These are phyloP conservation scores for Phytopythium sindhum DNA, from an alignment of 352 stramenopile species.

Conservation along the genomic window DNA sequence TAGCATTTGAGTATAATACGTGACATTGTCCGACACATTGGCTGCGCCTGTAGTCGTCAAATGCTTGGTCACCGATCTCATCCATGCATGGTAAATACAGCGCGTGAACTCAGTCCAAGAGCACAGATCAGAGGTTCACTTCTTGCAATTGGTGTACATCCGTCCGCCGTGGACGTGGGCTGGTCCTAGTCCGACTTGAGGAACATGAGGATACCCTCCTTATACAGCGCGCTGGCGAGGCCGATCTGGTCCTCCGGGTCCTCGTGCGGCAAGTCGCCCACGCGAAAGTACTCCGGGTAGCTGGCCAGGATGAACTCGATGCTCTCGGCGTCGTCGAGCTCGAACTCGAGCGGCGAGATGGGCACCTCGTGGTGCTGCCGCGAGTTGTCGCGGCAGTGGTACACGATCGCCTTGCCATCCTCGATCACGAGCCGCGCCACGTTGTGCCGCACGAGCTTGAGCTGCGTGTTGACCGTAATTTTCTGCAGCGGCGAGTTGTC, in stretches of 20 bases:
- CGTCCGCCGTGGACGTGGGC: neutral
- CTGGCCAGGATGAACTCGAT: constrained; percentile 75
- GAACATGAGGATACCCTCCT: constrained; percentile 75
- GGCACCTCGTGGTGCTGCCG: constrained; percentile 69
- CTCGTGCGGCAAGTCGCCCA: constrained; percentile 73
- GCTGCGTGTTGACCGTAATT: constrained; percentile 75
- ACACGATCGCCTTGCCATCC: constrained; percentile 70
- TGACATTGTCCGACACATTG: neutral
- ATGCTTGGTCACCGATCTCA: too few relatives aligned
- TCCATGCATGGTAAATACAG: too few relatives aligned
- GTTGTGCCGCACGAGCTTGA: constrained; percentile 66
- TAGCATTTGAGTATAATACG: constrained; percentile 3
- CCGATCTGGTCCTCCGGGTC: constrained; percentile 71
- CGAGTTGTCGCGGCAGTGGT: constrained; percentile 80
- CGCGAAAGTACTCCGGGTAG: constrained; percentile 75
- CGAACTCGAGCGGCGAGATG: constrained; percentile 71
- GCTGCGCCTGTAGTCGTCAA: neutral
- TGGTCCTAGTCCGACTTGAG: constrained; percentile 28
- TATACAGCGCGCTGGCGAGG: constrained; percentile 66
- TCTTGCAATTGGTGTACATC: neutral
- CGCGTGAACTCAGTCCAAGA: neutral
- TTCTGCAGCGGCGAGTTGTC: constrained; percentile 77
- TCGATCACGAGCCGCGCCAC: constrained; percentile 73
- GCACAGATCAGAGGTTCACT: neutral
- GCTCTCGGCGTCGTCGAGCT: constrained; percentile 75